phyloP scores from a whole-genome alignment of 805 yeast species.

The Alloascoidea hylecoeti region DNA sequence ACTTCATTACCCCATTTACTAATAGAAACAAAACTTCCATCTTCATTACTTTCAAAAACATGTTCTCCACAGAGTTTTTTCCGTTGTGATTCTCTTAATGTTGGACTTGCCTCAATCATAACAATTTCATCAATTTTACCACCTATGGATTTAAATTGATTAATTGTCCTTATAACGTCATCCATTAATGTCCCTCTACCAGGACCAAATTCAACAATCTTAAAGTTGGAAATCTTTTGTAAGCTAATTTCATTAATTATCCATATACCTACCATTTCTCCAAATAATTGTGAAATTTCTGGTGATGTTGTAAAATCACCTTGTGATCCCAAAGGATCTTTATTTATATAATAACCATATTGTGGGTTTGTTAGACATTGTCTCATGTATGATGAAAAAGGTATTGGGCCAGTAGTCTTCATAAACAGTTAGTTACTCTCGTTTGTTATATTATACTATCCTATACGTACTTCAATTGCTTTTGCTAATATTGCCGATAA shows the following conservation, averaged over 20 bases:
- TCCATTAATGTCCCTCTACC: constrained; percentile 71
- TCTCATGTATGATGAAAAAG: constrained; percentile 63
- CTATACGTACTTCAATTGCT: constrained; percentile 12
- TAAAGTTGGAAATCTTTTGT: constrained; percentile 34
- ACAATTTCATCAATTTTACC: constrained; percentile 21
- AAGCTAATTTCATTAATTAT: constrained; percentile 24
- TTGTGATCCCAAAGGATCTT: constrained; percentile 50
- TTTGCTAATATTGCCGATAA: constrained; percentile 13
- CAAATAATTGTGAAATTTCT: constrained; percentile 77
- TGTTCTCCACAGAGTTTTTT: constrained; percentile 27
- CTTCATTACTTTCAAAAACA: not conserved
- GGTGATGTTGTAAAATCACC: constrained; percentile 85
- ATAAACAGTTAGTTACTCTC: too few relatives aligned
- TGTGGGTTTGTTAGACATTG: constrained; percentile 71
- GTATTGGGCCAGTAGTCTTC: constrained; percentile 60
- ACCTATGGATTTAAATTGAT: constrained; percentile 8
- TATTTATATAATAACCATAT: constrained; percentile 66
- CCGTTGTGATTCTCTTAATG: constrained; percentile 44
- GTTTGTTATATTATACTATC: not conserved
- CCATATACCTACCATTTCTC: constrained; percentile 77
- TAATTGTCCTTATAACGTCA: constrained; percentile 32
- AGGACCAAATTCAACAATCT: constrained; percentile 72
- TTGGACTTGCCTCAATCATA: constrained; percentile 60
- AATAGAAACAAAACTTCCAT: constrained; percentile 16
- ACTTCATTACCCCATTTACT: constrained; percentile 11